Base-by-base conservation (phyloP, 768 basidiomycete genomes). In the Naganishia friedmannii region DNA sequence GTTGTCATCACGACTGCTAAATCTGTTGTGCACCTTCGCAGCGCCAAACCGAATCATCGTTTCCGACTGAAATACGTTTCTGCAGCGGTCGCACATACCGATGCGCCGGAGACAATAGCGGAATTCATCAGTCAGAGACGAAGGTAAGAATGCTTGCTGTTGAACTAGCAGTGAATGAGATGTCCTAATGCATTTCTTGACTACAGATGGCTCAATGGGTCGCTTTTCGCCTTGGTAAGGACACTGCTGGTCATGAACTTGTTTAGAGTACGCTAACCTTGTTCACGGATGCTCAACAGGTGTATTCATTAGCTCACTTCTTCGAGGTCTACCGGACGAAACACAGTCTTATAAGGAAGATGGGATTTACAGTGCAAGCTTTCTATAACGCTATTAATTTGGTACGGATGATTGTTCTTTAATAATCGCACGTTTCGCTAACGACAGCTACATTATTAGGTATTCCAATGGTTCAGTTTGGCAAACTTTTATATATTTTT, bases 401-500 rank as follows among this genome's bases (percentile, higher is more conserved):
- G 72, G 60, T 63, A 63, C 26, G 60, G 15, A 26, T 28, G 7
- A 26, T 45, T 42, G 1, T 39, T 39, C 1, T 23, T 5, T 9
- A 17, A 2, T 2, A 4, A 3, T 32, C 21, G 2, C 23, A 19
- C 19, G 32, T 4, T 23, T 2, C 39, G 48, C 48, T 51, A n/a
- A 51, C 48, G 57, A 58, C 34, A n/a, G 34, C 34, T 32, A 39
- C 32, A 8, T 13, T 37, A 23, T 42, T 26, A 63, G 60, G 82
- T 91, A 68, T 95, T 96, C 77, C 86, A 92, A 15, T 99, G 96
- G 96, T 96, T 97, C 78, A 89, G 87, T 2, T 63, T 93, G 88
- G 94, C 92, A n/a, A 97, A 95, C 77, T 93, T 92, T 79, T 97
- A 91, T 80, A 81, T 95, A 34, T 95, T 94, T 82, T 97, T 95